These are phyloP conservation scores for Leccinum longicurvipes DNA, from an alignment of 768 basidiomycete genomes.

Conservation along the genomic window DNA sequence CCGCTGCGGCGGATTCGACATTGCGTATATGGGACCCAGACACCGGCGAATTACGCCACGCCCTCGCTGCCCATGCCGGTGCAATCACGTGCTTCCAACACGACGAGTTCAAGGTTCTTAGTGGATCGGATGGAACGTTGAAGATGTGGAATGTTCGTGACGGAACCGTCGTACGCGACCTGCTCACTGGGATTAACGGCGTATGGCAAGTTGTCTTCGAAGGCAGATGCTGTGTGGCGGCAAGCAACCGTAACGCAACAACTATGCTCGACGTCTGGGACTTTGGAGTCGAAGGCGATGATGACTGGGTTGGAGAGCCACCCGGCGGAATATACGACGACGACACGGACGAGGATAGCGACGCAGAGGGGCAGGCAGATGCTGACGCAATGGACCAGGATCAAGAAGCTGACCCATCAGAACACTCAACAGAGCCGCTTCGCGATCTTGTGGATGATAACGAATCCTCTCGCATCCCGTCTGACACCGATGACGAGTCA, in stretches of 20 bases:
- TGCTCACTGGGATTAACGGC: conserved; percentile 86
- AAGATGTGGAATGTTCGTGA: conserved; percentile 98
- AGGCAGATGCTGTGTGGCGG: conserved; percentile 91
- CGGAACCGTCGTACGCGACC: conserved; percentile 80
- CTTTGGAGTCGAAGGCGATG: conserved; percentile 70
- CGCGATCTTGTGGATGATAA: conserved; percentile 28
- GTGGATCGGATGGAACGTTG: conserved; percentile 91
- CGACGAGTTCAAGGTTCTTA: conserved; percentile 95
- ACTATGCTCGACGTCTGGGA: conserved; percentile 91
- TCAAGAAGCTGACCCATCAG: conserved; percentile 36
- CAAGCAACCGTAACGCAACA: conserved; percentile 74
- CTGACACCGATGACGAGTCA: conserved; percentile 31
- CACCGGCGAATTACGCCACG: conserved; percentile 73
- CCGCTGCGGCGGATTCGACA: conserved; percentile 94
- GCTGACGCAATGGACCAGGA: conserved; percentile 75
- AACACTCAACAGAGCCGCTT: conserved; percentile 24
- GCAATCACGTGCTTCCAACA: conserved; percentile 99
- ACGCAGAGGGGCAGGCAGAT: conserved; percentile 54
- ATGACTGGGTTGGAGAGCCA: conserved; percentile 82
- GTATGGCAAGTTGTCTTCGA: conserved; percentile 99
- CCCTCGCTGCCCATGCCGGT: conserved; percentile 86
- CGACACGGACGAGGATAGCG: conserved; percentile 44
- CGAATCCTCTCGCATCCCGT: conserved; percentile 23
- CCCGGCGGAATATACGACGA: conserved; percentile 74
- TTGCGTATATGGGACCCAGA: conserved; percentile 93